Evolutionary conservation across 2,329 filamentous ascomycete species (phyloP).

Genomic region (Alternaria angustiovoidea): DNA sequence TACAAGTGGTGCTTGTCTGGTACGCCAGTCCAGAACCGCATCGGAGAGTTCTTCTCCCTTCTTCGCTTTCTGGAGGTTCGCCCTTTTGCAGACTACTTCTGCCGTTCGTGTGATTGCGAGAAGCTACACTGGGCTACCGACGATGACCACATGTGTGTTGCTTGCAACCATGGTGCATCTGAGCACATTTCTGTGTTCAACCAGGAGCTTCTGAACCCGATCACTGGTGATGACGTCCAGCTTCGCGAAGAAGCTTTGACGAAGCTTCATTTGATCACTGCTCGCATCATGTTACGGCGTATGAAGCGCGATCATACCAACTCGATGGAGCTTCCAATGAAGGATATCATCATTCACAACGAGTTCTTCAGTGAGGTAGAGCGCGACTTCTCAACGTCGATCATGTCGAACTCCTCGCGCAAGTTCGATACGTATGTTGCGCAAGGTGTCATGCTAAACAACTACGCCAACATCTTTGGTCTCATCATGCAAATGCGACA

Average conservation of each 20-base stretch:
- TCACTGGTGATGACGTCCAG: constrained; percentile 57
- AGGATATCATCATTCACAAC: constrained; percentile 88
- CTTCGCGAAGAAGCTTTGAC: constrained; percentile 74
- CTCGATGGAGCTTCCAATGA: constrained; percentile 95
- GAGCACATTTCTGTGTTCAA: constrained; percentile 86
- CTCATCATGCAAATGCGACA: constrained; percentile 99
- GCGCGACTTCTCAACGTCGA: constrained; percentile 91
- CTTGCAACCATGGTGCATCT: constrained; percentile 72
- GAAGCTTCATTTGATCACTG: constrained; percentile 87
- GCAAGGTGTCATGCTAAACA: constrained; percentile 86
- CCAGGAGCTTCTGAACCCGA: constrained; percentile 89
- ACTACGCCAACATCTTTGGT: constrained; percentile 97
- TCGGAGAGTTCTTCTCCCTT: constrained; percentile 95
- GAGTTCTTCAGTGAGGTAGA: constrained; percentile 98
- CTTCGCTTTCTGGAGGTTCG: constrained; percentile 88
- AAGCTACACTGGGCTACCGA: constrained; percentile 84
- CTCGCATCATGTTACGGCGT: constrained; percentile 93
- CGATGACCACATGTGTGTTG: constrained; percentile 72
- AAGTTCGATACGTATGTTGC: constrained; percentile 96
- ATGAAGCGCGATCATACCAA: constrained; percentile 93
- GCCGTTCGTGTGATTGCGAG: constrained; percentile 83
- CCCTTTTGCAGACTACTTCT: constrained; percentile 93
- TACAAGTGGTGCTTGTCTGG: constrained; percentile 97
- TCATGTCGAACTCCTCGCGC: constrained; percentile 90
- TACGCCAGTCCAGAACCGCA: constrained; percentile 94